Conservation (phyloP, 768 basidiomycete genomes). For the Mycena galericulata region DNA sequence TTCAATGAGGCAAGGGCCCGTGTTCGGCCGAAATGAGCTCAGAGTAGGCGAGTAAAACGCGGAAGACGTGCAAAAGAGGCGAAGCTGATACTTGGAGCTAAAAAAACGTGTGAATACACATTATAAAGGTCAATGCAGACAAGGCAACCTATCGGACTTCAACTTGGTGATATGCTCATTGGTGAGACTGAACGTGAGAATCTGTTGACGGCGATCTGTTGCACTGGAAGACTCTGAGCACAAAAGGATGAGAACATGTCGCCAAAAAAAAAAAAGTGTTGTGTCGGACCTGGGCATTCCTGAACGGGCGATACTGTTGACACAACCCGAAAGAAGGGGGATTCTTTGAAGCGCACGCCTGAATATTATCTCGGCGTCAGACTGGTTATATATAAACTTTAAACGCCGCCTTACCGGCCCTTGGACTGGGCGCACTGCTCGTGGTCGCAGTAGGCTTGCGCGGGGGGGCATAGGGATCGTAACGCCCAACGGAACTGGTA, state of each 20-base stretch:
- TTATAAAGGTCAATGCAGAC: constrained; percentile 19
- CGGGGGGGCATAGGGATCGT: constrained; percentile 77
- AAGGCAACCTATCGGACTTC: constrained; percentile 63
- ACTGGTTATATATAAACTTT: constrained; percentile 17
- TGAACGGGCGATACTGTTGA: constrained; percentile 71
- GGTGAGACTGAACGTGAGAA: constrained; percentile 72
- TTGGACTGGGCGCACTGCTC: constrained; percentile 43
- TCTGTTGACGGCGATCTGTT: constrained; percentile 80
- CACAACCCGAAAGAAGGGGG: constrained; percentile 81
- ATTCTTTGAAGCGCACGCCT: constrained; percentile 84
- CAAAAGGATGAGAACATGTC: constrained; percentile 6
- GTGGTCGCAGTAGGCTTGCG: constrained; percentile 56
- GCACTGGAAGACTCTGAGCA: constrained; percentile 77
- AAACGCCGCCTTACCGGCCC: constrained; percentile 42
- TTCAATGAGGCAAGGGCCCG: constrained; percentile 80
- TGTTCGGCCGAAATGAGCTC: constrained; percentile 64
- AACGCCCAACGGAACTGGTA: constrained; percentile 53
- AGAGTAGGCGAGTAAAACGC: constrained; percentile 69
- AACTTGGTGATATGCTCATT: constrained; percentile 75
- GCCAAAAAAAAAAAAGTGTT: constrained; percentile 13
- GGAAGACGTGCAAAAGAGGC: constrained; percentile 91
- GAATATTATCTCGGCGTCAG: constrained; percentile 35
- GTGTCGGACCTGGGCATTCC: constrained; percentile 82
- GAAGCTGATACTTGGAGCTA: constrained; percentile 82
- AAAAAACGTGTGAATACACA: constrained; percentile 20